These are phyloP conservation scores for Aspergillus sp. DNA, from an alignment of 2,329 filamentous ascomycete genomes.

Conservation along the genomic window DNA sequence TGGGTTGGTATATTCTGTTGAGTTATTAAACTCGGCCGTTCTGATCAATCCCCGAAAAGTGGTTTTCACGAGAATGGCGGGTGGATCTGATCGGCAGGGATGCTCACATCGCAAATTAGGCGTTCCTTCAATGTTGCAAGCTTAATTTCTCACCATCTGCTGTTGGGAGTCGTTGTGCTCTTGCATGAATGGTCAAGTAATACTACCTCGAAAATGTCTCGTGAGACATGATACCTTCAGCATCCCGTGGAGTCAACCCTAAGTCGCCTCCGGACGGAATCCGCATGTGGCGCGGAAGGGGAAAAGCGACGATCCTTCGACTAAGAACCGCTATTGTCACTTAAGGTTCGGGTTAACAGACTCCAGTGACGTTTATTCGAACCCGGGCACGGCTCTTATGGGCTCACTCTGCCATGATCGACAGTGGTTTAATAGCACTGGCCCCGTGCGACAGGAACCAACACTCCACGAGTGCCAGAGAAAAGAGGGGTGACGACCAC, in stretches of 20 bases:
- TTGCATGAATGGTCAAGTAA: too few species aligned
- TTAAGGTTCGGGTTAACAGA: slow-evolving; percentile 8
- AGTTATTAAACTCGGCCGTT: neutral
- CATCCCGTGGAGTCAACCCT: too few species aligned
- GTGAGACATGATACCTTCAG: neutral
- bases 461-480: neutral
- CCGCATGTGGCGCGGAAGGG: neutral
- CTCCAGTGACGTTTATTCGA: slow-evolving; percentile 6
- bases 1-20: neutral
- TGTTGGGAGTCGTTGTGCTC: too few species aligned
- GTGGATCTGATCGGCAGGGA: slow-evolving; percentile 16
- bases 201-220: too few species aligned
- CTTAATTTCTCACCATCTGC: too few species aligned
- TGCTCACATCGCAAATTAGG: neutral
- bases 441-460: neutral
- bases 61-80: slow-evolving; percentile 3
- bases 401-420: neutral
- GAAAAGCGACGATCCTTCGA: slow-evolving; percentile 7
- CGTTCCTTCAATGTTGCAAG: neutral
- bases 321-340: slow-evolving; percentile 4
- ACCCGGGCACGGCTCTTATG: neutral
- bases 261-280: neutral
- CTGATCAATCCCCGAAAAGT: neutral
- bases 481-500: neutral
- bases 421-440: neutral